Evolutionary conservation across 2,329 filamentous ascomycete genomes (phyloP).

Genomic region (Cladosporium sp.): DNA sequence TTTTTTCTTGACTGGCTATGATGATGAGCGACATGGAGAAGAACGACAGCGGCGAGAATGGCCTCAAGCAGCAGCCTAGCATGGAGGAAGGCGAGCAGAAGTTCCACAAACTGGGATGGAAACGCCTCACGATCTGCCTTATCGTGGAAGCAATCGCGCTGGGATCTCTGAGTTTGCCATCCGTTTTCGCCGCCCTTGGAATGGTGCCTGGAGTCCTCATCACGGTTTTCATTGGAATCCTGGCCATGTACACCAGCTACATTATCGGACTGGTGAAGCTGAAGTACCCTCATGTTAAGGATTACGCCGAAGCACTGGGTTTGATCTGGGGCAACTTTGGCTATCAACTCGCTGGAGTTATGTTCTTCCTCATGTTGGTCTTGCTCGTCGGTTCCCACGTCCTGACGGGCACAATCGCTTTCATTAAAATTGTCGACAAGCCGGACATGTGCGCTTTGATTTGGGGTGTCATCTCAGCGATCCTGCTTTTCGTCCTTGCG

Average conservation of each 20-base stretch:
- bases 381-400: conserved; percentile 80
- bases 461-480: conserved; percentile 41
- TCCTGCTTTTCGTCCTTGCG: conserved; percentile 62
- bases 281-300: conserved; percentile 40
- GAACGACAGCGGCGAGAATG: not conserved
- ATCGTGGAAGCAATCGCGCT: conserved; percentile 58
- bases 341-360: conserved; percentile 66
- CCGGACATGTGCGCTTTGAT: conserved; percentile 38
- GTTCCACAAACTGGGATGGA: conserved; percentile 47
- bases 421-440: conserved; percentile 37
- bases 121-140: conserved; percentile 41
- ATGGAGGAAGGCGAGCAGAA: conserved; percentile 25
- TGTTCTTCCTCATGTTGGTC: conserved; percentile 95
- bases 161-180: conserved; percentile 54
- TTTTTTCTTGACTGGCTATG: not conserved
- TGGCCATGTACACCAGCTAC: conserved; percentile 60
- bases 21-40: conserved; percentile 2
- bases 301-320: conserved; percentile 43
- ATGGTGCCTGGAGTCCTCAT: conserved; percentile 54
- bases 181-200: conserved; percentile 51
- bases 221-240: conserved; percentile 50
- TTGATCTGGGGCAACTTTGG: conserved; percentile 56
- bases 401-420: conserved; percentile 67
- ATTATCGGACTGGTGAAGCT: conserved; percentile 60
- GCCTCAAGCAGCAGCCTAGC: not conserved